Conservation (phyloP, 2,329 filamentous ascomycete genomes). For the Verticillium nubilum region DNA sequence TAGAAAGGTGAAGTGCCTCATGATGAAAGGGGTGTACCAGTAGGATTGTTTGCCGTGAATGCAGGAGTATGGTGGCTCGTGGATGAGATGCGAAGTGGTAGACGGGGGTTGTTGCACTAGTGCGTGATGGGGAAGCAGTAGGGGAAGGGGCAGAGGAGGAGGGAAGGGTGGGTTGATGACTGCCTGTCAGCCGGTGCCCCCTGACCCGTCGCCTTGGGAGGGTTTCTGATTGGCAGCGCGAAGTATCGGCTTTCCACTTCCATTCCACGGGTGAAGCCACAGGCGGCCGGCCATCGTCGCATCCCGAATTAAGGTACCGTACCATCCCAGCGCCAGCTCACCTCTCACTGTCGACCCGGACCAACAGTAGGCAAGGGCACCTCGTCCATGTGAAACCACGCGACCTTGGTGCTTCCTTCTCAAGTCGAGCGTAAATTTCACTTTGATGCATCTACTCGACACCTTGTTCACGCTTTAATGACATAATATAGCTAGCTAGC, state of each 20-base stretch:
- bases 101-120: background rate
- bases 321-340: no score
- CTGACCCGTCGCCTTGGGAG: background rate
- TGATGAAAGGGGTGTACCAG: background rate
- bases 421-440: no score
- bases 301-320: background rate
- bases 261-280: background rate
- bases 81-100: background rate
- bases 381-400: background rate
- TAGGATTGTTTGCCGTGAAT: background rate
- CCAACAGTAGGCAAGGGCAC: background rate
- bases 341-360: background rate
- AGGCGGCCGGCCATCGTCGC: background rate
- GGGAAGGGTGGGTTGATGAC: background rate
- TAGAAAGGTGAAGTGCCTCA: background rate
- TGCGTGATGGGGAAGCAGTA: background rate
- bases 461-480: no score
- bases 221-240: background rate
- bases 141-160: background rate
- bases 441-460: no score
- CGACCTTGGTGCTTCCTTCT: background rate
- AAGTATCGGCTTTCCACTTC: background rate
- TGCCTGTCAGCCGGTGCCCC: background rate
- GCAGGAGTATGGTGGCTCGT: background rate
- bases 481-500: no score